Conservation (phyloP, 1,284 basidiomycete species). For the Stygiomarasmius scandens region DNA sequence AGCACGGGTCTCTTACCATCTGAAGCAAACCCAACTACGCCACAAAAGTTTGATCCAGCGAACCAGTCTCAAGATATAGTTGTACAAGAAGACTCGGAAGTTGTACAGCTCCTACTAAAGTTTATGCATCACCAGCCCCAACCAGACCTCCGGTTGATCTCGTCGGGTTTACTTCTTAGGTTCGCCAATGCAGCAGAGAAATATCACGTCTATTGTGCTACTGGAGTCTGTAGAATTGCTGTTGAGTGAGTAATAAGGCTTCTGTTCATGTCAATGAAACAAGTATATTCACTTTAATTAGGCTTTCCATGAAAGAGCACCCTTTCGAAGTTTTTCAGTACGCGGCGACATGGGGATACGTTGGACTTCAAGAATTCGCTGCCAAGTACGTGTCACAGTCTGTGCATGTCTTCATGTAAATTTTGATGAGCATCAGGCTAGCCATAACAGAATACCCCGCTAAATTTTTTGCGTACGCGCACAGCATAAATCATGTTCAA, state of each 20-base stretch:
- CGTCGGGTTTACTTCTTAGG: constrained; percentile 3
- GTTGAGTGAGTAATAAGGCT: constrained; percentile 1
- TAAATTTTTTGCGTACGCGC: constrained; percentile 10
- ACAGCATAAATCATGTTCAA: constrained; percentile 4
- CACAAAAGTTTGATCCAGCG: too few species aligned
- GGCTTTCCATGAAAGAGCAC: constrained; percentile 8
- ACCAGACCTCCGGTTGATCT: constrained; percentile 5
- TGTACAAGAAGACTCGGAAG: constrained; percentile 7
- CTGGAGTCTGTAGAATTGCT: constrained; percentile 9
- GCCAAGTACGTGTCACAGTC: constrained; percentile 3
- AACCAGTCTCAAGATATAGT: background rate
- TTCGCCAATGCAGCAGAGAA: constrained; percentile 13
- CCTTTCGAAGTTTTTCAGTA: constrained; percentile 11
- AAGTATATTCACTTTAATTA: background rate
- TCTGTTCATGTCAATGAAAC: background rate
- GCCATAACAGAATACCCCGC: constrained; percentile 3
- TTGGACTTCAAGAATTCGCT: constrained; percentile 4
- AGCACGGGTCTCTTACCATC: too few species aligned
- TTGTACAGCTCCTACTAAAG: constrained; percentile 6
- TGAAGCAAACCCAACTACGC: too few species aligned
- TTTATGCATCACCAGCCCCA: constrained; percentile 13
- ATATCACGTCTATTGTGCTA: constrained; percentile 8
- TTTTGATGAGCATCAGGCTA: background rate
- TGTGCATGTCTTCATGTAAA: background rate
- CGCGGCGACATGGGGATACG: constrained; percentile 4